Evolutionary conservation across 148 eudicot species (phyloP).

Genomic region (Vaccinium vitisidaea): DNA sequence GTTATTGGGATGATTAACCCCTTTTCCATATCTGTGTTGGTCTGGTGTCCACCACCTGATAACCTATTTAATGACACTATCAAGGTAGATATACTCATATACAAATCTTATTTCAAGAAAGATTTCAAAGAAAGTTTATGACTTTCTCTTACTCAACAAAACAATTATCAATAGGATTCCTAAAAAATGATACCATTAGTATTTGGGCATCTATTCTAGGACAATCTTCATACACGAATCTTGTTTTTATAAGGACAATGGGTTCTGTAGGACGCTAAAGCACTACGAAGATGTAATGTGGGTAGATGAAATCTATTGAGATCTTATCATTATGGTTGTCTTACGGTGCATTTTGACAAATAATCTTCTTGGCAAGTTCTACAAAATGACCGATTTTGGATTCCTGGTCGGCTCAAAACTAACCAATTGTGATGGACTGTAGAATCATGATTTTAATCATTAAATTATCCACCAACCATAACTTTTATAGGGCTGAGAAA

Average conservation of each 20-base stretch:
- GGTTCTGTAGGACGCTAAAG: too few relatives aligned
- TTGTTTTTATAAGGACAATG: too few relatives aligned
- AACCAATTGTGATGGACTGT: not conserved
- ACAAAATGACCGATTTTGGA: not conserved
- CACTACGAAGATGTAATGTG: too few relatives aligned
- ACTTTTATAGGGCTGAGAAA: not conserved
- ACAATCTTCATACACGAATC: too few relatives aligned
- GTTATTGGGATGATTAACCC: conserved; percentile 11
- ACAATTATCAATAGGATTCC: too few relatives aligned
- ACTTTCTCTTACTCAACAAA: too few relatives aligned
- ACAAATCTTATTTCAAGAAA: not conserved
- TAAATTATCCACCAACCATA: not conserved
- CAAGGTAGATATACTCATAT: not conserved
- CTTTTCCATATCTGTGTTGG: conserved; percentile 5
- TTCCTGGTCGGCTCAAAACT: not conserved
- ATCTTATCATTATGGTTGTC: too few relatives aligned
- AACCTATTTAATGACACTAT: not conserved
- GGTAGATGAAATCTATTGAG: too few relatives aligned
- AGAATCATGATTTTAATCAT: not conserved
- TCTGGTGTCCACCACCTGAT: conserved; percentile 6
- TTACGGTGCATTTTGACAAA: too few relatives aligned
- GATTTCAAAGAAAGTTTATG: too few relatives aligned
- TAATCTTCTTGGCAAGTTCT: not conserved
- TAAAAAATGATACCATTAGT: too few relatives aligned
- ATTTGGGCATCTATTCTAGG: too few relatives aligned